Conservation (phyloP, 169 alveolate genomes). For the Cryptosporidium parvum region DNA sequence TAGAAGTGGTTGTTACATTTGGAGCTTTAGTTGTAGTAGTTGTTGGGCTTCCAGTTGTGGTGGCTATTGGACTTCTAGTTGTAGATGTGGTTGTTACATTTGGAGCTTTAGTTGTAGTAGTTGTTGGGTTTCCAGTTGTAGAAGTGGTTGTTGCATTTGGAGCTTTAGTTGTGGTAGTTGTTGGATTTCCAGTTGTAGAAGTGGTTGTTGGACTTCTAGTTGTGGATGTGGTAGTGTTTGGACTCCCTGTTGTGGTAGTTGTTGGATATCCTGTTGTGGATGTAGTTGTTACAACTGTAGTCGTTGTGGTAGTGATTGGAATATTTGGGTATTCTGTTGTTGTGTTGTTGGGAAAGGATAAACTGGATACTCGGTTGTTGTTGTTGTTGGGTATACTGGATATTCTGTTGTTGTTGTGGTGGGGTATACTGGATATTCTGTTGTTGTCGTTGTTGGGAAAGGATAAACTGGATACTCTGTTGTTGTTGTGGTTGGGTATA, state of each 20-base stretch:
- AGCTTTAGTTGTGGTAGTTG: conserved; percentile 10
- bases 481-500: not conserved
- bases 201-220: conserved; percentile 13
- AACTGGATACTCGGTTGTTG: not conserved
- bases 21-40: conserved; percentile 19
- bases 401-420: not conserved
- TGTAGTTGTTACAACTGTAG: not conserved
- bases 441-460: not conserved
- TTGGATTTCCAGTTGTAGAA: not conserved
- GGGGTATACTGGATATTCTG: not conserved
- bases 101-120: conserved; percentile 6
- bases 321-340: not conserved
- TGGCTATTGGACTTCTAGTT: not conserved
- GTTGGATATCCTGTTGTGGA: conserved; percentile 13
- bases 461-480: not conserved
- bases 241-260: not conserved
- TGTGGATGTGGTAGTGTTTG: conserved; percentile 11
- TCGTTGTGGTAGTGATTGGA: conserved; percentile 8
- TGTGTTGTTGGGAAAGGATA: not conserved
- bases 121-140: not conserved
- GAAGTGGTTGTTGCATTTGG: not conserved
- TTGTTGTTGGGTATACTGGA: not conserved
- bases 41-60: not conserved
- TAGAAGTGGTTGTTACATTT: not conserved
- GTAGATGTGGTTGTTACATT: not conserved